These are phyloP conservation scores for Blastobotrys arbuscula DNA, from an alignment of 1,139 yeast species.

Conservation along the genomic window DNA sequence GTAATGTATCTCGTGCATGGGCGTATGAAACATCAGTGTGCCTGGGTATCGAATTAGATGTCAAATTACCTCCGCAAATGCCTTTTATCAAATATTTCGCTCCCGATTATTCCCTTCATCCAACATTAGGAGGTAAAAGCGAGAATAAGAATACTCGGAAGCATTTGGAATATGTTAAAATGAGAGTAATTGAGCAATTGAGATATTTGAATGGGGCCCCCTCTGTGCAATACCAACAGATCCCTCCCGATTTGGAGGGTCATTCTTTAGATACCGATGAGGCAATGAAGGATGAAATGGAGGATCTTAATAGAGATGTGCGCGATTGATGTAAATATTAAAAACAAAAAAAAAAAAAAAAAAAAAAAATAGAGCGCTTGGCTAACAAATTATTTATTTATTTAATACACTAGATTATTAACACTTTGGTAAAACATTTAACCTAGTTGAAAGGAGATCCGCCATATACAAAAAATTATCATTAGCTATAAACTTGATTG, in stretches of 20 bases:
- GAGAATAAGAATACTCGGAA: conserved; percentile 85
- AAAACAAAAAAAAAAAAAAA: background rate
- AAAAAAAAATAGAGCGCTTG: background rate
- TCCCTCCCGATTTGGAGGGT: conserved; percentile 79
- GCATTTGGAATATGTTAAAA: conserved; percentile 73
- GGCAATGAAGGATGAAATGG: conserved; percentile 27
- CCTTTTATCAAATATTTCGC: conserved; percentile 89
- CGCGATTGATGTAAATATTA: background rate
- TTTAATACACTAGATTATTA: too few relatives aligned
- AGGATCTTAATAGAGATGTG: conserved; percentile 15
- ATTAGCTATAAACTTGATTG: too few relatives aligned
- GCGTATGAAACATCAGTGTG: conserved; percentile 88
- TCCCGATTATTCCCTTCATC: conserved; percentile 88
- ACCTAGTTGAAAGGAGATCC: too few relatives aligned
- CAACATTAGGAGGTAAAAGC: conserved; percentile 78
- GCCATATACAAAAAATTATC: too few relatives aligned
- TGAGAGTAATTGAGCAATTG: conserved; percentile 74
- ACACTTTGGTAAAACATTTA: too few relatives aligned
- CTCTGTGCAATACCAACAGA: conserved; percentile 83
- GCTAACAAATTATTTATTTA: background rate
- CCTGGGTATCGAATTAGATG: conserved; percentile 69
- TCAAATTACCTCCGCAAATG: conserved; percentile 67
- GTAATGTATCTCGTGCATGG: conserved; percentile 94
- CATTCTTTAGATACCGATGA: conserved; percentile 58
- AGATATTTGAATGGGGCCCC: conserved; percentile 87